Evolutionary conservation across 208 protist species (phyloP), one percentile per base, ranked within the genome.

Genomic region (Leptomonas pyrrhocoris): DNA sequence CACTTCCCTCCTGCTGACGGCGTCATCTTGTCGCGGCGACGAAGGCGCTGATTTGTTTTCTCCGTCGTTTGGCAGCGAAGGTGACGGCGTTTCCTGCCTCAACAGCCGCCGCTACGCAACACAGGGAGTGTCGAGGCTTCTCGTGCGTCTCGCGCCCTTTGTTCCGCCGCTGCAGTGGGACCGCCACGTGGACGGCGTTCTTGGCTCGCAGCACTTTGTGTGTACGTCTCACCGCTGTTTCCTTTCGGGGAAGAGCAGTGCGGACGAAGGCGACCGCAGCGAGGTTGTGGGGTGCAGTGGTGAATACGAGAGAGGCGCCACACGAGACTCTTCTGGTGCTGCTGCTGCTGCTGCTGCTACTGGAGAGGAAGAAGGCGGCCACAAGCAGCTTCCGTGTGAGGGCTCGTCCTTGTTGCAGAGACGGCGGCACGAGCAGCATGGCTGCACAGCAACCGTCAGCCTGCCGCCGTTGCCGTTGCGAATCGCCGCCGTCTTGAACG

Each of bases 141-240:
- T 48, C 27, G 80, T 90, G 19, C 79, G 73, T 23, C 78, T 92
- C 11, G 42, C 73, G 2, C 85, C 85, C 0, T 83, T 81, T 46
- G 67, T 90, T 4, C 82, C 89, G 12, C 31, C 51, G 16, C 62
- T 94, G 50, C 72, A 65, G 21, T 94, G 86, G 84, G 42, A 77
- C 19, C 69, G 77, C 13, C 73, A 70, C 11, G 64, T 80, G 19
- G 89, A 94, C 50, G 89, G 89, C 21, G 28, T 89, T 18, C 62
- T 90, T 23, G 89, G 89, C 53, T 83, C 86, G 1, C 71, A 69
- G 15, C 80, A 88, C 60, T 68, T 25, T 19, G 57, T 79, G 6
- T 86, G 43, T 64, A 34, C 30, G 68, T 77, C 46, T 43, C 51
- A 54, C 62, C 58, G 56, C 43, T 74, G 59, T 63, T n/a, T 27